Percentiles rank a stretch among this genome's conserved stretches.
Evolutionary conservation across 73 alveolate species (phyloP).

Genomic region (Tetrahymena elliotti): DNA sequence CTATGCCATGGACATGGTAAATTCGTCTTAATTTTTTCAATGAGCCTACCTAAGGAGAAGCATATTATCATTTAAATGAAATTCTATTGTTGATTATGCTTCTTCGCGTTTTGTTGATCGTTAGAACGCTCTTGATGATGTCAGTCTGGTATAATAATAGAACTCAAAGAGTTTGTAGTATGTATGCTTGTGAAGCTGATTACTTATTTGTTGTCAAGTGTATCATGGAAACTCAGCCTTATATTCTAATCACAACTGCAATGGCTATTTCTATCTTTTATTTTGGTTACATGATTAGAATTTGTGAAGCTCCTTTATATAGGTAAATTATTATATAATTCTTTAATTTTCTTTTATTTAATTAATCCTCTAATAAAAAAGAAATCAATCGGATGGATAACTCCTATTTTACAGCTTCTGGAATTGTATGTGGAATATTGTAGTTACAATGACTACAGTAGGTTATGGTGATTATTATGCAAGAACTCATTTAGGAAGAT

Average conservation of each 20-base stretch:
- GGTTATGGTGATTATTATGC: slow-evolving; percentile 98
- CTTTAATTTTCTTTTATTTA: not conserved
- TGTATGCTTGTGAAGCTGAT: slow-evolving; percentile 66
- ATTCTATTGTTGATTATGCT: slow-evolving; percentile 38
- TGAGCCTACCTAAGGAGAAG: slow-evolving; percentile 32
- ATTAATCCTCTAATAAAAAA: not conserved
- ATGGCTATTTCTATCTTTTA: slow-evolving; percentile 44
- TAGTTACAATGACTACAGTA: slow-evolving; percentile 88
- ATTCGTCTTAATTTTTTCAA: slow-evolving; percentile 20
- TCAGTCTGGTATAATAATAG: slow-evolving; percentile 54
- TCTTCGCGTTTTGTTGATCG: slow-evolving; percentile 43
- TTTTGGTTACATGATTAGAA: slow-evolving; percentile 53
- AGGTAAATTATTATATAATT: not conserved
- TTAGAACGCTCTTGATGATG: slow-evolving; percentile 49
- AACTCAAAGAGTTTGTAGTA: slow-evolving; percentile 62
- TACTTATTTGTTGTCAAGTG: slow-evolving; percentile 57
- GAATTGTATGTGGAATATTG: slow-evolving; percentile 88
- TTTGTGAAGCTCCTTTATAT: slow-evolving; percentile 57
- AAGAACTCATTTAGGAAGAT: slow-evolving; percentile 88
- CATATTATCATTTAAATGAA: slow-evolving; percentile 47
- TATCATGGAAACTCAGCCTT: slow-evolving; percentile 59
- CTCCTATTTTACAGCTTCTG: slow-evolving; percentile 28
- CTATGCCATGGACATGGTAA: slow-evolving; percentile 53
- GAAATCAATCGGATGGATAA: not conserved
- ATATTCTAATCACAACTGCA: slow-evolving; percentile 28